phyloP scores from a whole-genome alignment of 768 basidiomycete species.

The Lyophyllum atratum region DNA sequence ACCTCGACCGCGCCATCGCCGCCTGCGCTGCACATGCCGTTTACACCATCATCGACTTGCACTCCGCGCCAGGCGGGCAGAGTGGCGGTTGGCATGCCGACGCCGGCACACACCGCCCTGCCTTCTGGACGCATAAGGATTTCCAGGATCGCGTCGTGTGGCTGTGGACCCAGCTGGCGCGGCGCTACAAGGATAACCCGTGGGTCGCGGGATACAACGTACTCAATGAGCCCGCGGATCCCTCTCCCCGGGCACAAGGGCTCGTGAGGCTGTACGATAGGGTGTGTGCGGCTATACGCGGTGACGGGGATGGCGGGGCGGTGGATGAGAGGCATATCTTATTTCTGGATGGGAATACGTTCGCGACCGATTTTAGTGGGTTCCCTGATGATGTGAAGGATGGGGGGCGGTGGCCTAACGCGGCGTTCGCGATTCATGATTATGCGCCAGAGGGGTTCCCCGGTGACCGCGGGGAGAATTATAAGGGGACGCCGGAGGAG shows the following conservation, averaged over 20 bases:
- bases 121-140: conserved; percentile 82
- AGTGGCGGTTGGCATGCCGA: conserved; percentile 83
- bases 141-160: conserved; percentile 78
- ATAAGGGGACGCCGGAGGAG: conserved; percentile 57
- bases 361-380: conserved; percentile 69
- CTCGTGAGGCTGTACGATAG: conserved; percentile 68
- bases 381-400: conserved; percentile 58
- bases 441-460: conserved; percentile 76
- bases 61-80: conserved; percentile 74
- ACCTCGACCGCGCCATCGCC: conserved; percentile 77
- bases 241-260: conserved; percentile 58
- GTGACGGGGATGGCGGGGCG: conserved; percentile 48
- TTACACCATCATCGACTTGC: conserved; percentile 79
- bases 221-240: conserved; percentile 79
- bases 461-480: conserved; percentile 48
- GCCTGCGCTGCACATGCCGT: conserved; percentile 75
- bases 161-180: conserved; percentile 77
- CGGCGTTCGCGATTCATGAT: conserved; percentile 79
- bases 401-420: conserved; percentile 62
- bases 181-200: conserved; percentile 71
- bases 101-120: conserved; percentile 65
- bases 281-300: conserved; percentile 70
- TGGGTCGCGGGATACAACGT: conserved; percentile 89
- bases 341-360: conserved; percentile 87
- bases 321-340: conserved; percentile 64